Conservation (phyloP, 345 rosid genomes). For the Euclidium syriacum region DNA sequence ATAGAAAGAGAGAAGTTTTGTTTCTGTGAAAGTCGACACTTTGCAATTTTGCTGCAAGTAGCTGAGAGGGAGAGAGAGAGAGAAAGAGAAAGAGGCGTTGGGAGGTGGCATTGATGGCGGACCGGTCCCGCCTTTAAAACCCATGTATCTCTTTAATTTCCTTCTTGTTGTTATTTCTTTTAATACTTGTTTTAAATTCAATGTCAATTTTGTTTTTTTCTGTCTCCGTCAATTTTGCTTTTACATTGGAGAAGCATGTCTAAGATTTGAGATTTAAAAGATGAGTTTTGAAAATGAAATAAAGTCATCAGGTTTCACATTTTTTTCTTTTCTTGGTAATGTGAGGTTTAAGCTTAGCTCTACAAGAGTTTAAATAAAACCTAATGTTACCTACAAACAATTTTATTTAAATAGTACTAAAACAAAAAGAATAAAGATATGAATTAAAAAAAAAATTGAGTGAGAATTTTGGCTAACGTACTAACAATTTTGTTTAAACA, state of each 20-base stretch:
- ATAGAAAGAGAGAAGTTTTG: constrained; percentile 10
- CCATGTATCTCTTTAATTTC: constrained; percentile 3
- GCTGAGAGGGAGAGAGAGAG: constrained; percentile 15
- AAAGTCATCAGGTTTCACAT: background rate
- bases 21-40: background rate
- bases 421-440: no score
- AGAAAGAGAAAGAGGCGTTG: constrained; percentile 7
- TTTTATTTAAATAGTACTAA: no score
- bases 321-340: no score
- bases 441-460: no score
- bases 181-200: background rate
- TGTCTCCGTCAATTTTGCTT: background rate
- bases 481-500: no score
- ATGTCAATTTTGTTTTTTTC: background rate
- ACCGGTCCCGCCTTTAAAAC: constrained; percentile 31
- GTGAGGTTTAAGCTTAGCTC: no score
- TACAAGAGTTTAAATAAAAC: no score
- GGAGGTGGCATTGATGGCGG: constrained; percentile 26
- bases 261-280: no score
- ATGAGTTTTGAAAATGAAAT: background rate
- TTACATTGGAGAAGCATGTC: background rate
- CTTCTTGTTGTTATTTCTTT: background rate
- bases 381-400: no score
- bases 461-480: no score
- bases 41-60: constrained; percentile 19